These are phyloP conservation scores for Neurospora tetrasperma DNA, from an alignment of 495 filamentous ascomycete species.

Conservation along the genomic window DNA sequence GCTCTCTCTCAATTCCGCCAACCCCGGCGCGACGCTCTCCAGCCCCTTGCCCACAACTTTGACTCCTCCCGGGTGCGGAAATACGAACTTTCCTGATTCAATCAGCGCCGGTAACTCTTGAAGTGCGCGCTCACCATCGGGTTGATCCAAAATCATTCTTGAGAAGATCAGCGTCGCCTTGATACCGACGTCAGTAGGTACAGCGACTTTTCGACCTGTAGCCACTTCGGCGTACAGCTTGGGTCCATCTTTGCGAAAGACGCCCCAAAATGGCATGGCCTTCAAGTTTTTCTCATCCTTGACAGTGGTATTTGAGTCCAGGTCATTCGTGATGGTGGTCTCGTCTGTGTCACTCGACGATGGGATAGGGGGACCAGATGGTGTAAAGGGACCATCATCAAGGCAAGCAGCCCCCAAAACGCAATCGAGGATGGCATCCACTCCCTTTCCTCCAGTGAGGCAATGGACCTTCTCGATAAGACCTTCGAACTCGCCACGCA, in stretches of 20 bases:
- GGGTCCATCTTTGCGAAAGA: conserved; percentile 19
- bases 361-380: no score
- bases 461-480: neutral
- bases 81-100: neutral
- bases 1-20: neutral
- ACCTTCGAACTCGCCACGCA: conserved; percentile 15
- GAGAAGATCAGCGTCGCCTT: conserved; percentile 14
- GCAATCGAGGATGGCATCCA: conserved; percentile 34
- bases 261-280: conserved; percentile 5
- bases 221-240: conserved; percentile 27
- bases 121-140: neutral
- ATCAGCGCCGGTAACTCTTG: neutral
- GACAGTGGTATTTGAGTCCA: neutral
- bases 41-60: neutral
- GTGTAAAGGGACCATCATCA: no score
- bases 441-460: conserved; percentile 18
- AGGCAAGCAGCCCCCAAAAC: conserved; percentile 9
- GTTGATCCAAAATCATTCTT: conserved; percentile 11
- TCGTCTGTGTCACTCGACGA: no score
- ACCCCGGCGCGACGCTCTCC: neutral
- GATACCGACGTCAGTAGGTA: conserved; percentile 15
- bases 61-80: neutral
- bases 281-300: neutral
- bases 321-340: neutral
- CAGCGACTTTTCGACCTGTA: conserved; percentile 17